Evolutionary conservation across 2,329 filamentous ascomycete species (phyloP).

Genomic region (Cladosporium colombiae): DNA sequence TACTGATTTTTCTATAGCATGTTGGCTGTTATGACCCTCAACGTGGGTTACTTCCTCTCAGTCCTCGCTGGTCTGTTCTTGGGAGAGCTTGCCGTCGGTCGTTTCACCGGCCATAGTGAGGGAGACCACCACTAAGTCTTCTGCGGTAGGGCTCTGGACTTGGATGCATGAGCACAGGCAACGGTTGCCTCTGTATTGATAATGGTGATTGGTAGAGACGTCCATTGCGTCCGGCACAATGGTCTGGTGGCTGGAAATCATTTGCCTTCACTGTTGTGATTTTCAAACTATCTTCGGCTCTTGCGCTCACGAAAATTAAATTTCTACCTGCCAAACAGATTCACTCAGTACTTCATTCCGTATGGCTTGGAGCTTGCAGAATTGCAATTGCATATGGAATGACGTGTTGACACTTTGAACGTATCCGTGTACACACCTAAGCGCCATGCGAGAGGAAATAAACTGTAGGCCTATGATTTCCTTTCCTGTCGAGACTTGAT

Average conservation of each 20-base stretch:
- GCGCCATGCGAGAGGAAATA: no score
- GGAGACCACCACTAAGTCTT: conserved; percentile 30
- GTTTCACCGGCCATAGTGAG: conserved; percentile 59
- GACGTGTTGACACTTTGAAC: no score
- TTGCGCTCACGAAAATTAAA: no score
- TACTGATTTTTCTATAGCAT: conserved; percentile 62
- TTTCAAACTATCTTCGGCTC: neutral
- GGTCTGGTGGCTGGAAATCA: neutral
- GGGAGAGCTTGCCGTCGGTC: conserved; percentile 77
- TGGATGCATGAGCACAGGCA: neutral
- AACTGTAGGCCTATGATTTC: no score
- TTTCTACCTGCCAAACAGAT: no score
- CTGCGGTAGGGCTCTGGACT: neutral
- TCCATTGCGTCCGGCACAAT: neutral
- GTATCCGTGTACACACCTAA: no score
- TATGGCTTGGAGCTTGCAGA: no score
- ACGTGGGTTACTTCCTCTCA: conserved; percentile 83
- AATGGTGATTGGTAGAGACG: neutral
- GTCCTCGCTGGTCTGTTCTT: conserved; percentile 78
- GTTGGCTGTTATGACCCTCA: conserved; percentile 89
- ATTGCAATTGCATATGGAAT: no score
- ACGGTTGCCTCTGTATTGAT: neutral
- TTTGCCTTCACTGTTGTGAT: neutral
- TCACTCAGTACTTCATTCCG: no score
- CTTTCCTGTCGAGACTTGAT: no score